Conservation (phyloP, 2,329 filamentous ascomycete genomes). For the Nigrograna mackinnonii region DNA sequence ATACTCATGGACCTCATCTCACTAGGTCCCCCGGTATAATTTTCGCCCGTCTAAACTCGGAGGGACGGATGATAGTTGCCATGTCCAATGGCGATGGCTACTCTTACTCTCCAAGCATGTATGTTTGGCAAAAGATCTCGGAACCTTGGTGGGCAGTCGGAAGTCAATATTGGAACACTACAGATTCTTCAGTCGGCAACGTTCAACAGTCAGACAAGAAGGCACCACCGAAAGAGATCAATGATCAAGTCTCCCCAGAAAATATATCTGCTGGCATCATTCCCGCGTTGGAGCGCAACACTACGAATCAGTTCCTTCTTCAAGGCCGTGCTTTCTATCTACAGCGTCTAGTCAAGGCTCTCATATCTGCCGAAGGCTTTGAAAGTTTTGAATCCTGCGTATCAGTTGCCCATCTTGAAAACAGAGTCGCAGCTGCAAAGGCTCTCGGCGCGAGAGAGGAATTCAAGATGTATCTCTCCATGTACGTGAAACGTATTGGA, state of each 20-base stretch:
- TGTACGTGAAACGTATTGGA: constrained; percentile 96
- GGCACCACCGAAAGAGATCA: constrained; percentile 38
- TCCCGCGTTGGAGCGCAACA: constrained; percentile 89
- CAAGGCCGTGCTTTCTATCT: constrained; percentile 91
- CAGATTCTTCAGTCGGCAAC: constrained; percentile 84
- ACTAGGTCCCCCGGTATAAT: constrained; percentile 83
- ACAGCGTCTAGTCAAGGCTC: constrained; percentile 85
- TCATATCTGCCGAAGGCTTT: constrained; percentile 87
- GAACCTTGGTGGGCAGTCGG: constrained; percentile 98
- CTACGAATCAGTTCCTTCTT: constrained; percentile 87
- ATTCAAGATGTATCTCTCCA: constrained; percentile 92
- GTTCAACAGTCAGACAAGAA: constrained; percentile 64
- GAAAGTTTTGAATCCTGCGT: constrained; percentile 90
- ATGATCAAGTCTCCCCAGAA: constrained; percentile 55
- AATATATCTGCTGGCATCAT: constrained; percentile 89
- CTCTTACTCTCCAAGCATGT: constrained; percentile 83
- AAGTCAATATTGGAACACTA: constrained; percentile 98
- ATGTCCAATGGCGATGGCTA: constrained; percentile 95
- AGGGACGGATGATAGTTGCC: constrained; percentile 84
- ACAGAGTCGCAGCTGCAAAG: constrained; percentile 86
- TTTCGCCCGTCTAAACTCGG: constrained; percentile 87
- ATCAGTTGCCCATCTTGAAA: constrained; percentile 93
- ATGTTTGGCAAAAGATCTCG: constrained; percentile 91
- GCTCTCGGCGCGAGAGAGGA: constrained; percentile 86
- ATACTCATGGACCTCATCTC: constrained; percentile 76